Evolutionary conservation across 768 basidiomycete species (phyloP).

Genomic region (Suillus sp.): DNA sequence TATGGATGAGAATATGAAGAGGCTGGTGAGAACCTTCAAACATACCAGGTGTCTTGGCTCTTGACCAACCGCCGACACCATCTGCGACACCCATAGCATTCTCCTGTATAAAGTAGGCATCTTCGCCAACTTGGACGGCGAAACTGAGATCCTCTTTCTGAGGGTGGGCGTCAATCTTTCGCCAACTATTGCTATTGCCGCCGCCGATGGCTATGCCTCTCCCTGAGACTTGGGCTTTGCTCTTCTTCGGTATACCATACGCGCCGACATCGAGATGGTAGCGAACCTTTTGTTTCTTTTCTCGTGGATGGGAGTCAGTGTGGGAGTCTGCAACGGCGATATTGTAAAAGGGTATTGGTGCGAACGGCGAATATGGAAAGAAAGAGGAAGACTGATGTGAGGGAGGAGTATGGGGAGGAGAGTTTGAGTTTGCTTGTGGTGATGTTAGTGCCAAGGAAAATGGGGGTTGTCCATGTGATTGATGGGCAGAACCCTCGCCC

Average conservation of each 20-base stretch:
- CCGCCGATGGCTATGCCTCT: slow-evolving; percentile 15
- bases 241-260: slow-evolving; percentile 79
- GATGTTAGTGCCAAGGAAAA: slow-evolving; percentile 49
- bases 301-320: slow-evolving; percentile 31
- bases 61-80: slow-evolving; percentile 92
- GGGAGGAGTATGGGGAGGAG: slow-evolving; percentile 30
- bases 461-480: slow-evolving; percentile 35
- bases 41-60: slow-evolving; percentile 40
- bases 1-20: neutral
- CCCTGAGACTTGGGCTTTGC: slow-evolving; percentile 31
- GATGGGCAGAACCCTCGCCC: slow-evolving; percentile 44
- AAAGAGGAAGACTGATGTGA: slow-evolving; percentile 36
- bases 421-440: slow-evolving; percentile 37
- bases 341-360: slow-evolving; percentile 32
- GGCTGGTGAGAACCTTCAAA: slow-evolving; percentile 6
- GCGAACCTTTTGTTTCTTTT: slow-evolving; percentile 36
- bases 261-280: slow-evolving; percentile 75
- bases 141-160: slow-evolving; percentile 43
- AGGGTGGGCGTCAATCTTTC: slow-evolving; percentile 27
- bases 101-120: slow-evolving; percentile 81
- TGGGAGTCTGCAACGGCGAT: slow-evolving; percentile 26
- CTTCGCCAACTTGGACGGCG: slow-evolving; percentile 86
- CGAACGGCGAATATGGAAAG: slow-evolving; percentile 39
- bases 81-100: slow-evolving; percentile 95
- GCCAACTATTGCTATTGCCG: slow-evolving; percentile 26